Percentiles rank a stretch among this genome's conserved stretches.
These are phyloP conservation scores for Tuber calosporum DNA, from an alignment of 495 filamentous ascomycete species.

Conservation along the genomic window DNA sequence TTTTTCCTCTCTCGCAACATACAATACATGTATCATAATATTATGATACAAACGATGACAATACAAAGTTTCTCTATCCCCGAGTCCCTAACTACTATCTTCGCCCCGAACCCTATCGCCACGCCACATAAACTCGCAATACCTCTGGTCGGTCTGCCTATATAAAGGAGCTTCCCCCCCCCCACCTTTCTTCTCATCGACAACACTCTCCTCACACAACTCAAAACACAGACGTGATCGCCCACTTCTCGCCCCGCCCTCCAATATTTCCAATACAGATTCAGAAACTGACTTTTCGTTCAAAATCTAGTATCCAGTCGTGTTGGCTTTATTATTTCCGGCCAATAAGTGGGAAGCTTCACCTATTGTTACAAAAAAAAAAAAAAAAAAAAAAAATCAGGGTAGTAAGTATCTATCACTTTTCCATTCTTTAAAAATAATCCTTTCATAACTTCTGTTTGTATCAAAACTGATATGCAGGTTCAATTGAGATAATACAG, in stretches of 20 bases:
- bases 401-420: too few relatives aligned
- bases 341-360: too few relatives aligned
- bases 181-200: background rate
- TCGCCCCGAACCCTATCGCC: background rate
- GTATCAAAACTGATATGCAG: too few relatives aligned
- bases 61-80: background rate
- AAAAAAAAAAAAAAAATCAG: too few relatives aligned
- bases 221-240: too few relatives aligned
- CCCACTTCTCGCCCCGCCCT: background rate
- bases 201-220: too few relatives aligned
- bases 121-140: background rate
- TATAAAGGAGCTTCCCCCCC: background rate
- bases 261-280: background rate
- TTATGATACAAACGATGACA: background rate
- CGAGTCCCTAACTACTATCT: background rate
- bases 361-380: too few relatives aligned
- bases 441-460: too few relatives aligned
- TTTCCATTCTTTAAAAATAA: too few relatives aligned
- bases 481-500: too few relatives aligned
- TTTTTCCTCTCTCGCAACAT: too few relatives aligned
- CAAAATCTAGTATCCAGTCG: background rate
- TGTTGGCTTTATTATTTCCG: background rate
- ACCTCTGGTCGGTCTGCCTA: background rate
- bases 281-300: background rate
- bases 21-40: too few relatives aligned